A percentile compares a stretch with the other conserved stretches of the same genome.
These are phyloP conservation scores for Amphibolis antarctica DNA, from an alignment of 106 monocot species.

Conservation along the genomic window DNA sequence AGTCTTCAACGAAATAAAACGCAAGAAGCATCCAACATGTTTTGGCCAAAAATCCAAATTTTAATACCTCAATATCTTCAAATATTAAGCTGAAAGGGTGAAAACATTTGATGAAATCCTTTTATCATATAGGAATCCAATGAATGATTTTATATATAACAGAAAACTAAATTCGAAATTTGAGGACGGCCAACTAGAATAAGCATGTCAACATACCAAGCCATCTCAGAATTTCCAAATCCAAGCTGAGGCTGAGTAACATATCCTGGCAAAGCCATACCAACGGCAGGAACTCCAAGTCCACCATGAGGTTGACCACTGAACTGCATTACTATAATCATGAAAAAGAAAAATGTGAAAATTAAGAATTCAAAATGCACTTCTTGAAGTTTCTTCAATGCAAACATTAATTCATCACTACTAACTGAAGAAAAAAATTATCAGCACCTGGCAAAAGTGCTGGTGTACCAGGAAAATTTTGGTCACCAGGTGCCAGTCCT, in stretches of 20 bases:
- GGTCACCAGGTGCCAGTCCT: slow-evolving; percentile 54
- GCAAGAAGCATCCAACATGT: no score
- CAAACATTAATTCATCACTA: not conserved
- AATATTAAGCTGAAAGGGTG: no score
- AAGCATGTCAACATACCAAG: slow-evolving; percentile 45
- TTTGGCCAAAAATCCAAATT: no score
- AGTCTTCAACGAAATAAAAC: no score
- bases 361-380: not conserved
- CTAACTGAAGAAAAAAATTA: not conserved
- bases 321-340: slow-evolving; percentile 73
- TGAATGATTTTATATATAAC: no score
- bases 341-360: not conserved
- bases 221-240: slow-evolving; percentile 88
- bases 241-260: slow-evolving; percentile 74
- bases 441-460: slow-evolving; percentile 72
- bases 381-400: not conserved
- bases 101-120: no score
- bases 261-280: slow-evolving; percentile 95
- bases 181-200: not conserved
- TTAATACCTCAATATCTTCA: no score
- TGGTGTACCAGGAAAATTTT: slow-evolving; percentile 67
- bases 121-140: no score
- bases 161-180: not conserved
- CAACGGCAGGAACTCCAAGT: slow-evolving; percentile 70
- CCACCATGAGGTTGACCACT: slow-evolving; percentile 69